Percentiles rank a stretch among this genome's conserved stretches.
These are phyloP conservation scores for Malassezia dermatis DNA, from an alignment of 1,284 basidiomycete species.

Conservation along the genomic window DNA sequence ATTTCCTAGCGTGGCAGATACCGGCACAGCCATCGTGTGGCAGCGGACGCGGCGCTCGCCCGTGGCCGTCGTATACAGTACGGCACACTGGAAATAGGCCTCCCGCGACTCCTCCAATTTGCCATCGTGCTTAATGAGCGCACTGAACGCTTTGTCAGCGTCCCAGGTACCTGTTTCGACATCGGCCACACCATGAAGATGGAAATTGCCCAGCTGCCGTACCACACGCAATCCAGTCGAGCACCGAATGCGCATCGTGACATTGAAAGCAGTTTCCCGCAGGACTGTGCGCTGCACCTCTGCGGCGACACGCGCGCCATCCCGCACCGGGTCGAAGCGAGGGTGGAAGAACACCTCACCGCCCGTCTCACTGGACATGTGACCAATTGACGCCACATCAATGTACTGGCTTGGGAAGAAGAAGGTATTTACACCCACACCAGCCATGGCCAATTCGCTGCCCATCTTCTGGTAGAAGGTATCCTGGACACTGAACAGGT, in stretches of 20 bases:
- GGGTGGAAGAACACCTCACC: conserved; percentile 90
- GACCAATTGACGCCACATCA: conserved; percentile 70
- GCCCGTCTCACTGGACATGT: conserved; percentile 67
- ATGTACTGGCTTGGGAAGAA: conserved; percentile 71
- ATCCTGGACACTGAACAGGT: conserved; percentile 65
- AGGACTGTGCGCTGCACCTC: conserved; percentile 64
- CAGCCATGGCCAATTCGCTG: conserved; percentile 77
- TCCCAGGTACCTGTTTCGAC: conserved; percentile 71
- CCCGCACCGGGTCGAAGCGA: conserved; percentile 65
- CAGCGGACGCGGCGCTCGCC: conserved; percentile 77
- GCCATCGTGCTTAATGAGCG: conserved; percentile 57
- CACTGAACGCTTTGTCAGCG: conserved; percentile 67
- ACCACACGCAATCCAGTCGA: conserved; percentile 70
- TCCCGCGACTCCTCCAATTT: conserved; percentile 64
- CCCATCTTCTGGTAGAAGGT: conserved; percentile 69
- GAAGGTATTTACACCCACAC: conserved; percentile 82
- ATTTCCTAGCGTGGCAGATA: conserved; percentile 73
- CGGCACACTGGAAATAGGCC: conserved; percentile 78
- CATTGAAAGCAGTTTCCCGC: conserved; percentile 70
- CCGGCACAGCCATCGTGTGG: conserved; percentile 71
- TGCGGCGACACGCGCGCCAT: conserved; percentile 59
- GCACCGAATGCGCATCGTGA: conserved; percentile 69
- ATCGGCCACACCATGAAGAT: conserved; percentile 64
- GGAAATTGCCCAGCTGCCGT: conserved; percentile 70
- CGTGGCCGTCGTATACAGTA: conserved; percentile 69